Evolutionary conservation across 495 filamentous ascomycete species (phyloP).

Genomic region (Friedmanniomyces simplex): DNA sequence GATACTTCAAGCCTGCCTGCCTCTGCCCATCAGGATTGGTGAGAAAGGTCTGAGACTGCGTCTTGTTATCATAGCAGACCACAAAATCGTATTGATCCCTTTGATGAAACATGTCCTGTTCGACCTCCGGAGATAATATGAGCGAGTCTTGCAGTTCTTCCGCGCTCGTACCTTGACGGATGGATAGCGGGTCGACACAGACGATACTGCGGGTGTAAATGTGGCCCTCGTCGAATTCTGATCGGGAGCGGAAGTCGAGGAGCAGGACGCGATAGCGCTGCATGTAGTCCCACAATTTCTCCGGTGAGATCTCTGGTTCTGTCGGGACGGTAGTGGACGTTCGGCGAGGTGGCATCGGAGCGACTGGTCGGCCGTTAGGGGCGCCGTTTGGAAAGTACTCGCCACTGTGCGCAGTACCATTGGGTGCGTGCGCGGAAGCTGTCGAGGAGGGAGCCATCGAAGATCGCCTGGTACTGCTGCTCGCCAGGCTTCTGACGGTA

Average conservation of each 20-base stretch:
- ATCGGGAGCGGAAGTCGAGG: conserved; percentile 75
- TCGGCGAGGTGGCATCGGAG: conserved; percentile 1
- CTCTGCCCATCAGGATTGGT: conserved; percentile 27
- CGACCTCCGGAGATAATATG: conserved; percentile 63
- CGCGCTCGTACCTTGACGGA: conserved; percentile 69
- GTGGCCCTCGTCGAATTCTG: conserved; percentile 78
- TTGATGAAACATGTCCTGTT: conserved; percentile 62
- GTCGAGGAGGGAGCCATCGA: conserved; percentile 5
- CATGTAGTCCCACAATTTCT: conserved; percentile 56
- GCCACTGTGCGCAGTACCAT: conserved; percentile 19
- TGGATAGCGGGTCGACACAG: conserved; percentile 77
- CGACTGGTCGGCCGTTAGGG: background rate
- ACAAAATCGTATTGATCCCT: conserved; percentile 75
- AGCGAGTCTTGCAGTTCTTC: conserved; percentile 75
- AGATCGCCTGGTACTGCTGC: background rate
- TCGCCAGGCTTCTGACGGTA: conserved; percentile 31
- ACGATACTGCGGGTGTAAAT: conserved; percentile 71
- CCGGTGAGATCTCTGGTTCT: conserved; percentile 52
- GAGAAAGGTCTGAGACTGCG: conserved; percentile 39
- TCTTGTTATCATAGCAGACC: conserved; percentile 78
- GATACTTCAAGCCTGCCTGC: conserved; percentile 51
- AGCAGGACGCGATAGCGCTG: conserved; percentile 54
- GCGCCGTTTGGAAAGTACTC: conserved; percentile 27
- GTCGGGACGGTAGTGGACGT: conserved; percentile 45
- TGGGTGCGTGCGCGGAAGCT: conserved; percentile 21